Evolutionary conservation across 306 rosid species (phyloP).

Genomic region (Prunus mongolica): DNA sequence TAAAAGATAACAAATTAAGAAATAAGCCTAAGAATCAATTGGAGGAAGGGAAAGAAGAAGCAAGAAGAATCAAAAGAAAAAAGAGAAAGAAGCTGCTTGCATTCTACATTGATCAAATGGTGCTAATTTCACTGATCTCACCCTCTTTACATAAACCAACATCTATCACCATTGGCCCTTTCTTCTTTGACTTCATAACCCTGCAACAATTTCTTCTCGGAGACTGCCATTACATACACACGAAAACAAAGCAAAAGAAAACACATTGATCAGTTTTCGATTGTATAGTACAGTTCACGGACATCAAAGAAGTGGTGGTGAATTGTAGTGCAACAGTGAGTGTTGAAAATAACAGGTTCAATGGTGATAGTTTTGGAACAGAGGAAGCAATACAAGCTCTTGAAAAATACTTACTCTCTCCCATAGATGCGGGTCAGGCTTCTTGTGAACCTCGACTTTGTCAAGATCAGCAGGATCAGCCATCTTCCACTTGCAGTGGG

Average conservation of each 20-base stretch:
- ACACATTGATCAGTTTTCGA: neutral
- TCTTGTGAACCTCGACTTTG: conserved; percentile 58
- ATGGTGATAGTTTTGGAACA: neutral
- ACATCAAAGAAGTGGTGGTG: neutral
- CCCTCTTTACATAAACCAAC: conserved; percentile 76
- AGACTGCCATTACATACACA: conserved; percentile 39
- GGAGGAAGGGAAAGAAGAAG: neutral
- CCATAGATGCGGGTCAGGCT: conserved; percentile 79
- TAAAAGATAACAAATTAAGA: conserved; percentile 31
- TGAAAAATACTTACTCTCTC: conserved; percentile 57
- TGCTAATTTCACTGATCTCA: conserved; percentile 58
- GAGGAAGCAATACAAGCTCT: neutral
- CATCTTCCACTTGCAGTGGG: conserved; percentile 79
- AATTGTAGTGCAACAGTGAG: neutral
- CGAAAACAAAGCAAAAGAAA: conserved; percentile 10
- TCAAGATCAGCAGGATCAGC: conserved; percentile 56
- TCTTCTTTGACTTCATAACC: conserved; percentile 52
- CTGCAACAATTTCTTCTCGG: conserved; percentile 96
- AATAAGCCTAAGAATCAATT: conserved; percentile 24
- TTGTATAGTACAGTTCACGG: neutral
- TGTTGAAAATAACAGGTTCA: neutral
- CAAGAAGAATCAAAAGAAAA: neutral
- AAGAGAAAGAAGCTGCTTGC: conserved; percentile 15
- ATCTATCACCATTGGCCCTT: conserved; percentile 56
- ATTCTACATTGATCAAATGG: neutral